Evolutionary conservation across 352 stramenopile species (phyloP), one percentile per base, ranked within the genome.

Genomic region (Pythium graminicola): DNA sequence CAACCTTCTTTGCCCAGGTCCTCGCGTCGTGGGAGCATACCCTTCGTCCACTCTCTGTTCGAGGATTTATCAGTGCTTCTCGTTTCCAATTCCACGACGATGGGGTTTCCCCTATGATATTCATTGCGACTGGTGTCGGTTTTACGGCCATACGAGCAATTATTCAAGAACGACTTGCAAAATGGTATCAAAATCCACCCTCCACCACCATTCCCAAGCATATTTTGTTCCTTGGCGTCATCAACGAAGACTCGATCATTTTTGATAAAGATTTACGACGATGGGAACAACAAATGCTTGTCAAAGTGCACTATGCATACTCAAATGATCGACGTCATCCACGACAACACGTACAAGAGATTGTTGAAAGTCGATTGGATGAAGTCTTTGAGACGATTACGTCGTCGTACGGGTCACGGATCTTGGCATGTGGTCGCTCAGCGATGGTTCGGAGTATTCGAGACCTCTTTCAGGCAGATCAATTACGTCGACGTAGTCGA

Each of bases 101-200:
- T 50, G 10, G 67, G 0, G 47, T 72, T 13, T 77, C 62, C 17
- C 94, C 96, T 2, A 82, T 98, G 51, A 77, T 98, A 11, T 63
- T 85, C 50, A 93, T 98, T 51, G 86, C 89, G 28, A 93, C 88
- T 19, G 94, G 93, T 20, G 97, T 93, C 5, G 93, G 95, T 9
- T 79, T 99, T 27, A 92, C 91, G 23, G 89, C 94, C 69, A 70
- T 72, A 60, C 87, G 63, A 36, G 66, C 60, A 20, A 45, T 78
- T 3, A 55, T 81, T 1, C 49, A 67, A 33, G 60, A 78, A n/a
- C 65, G 71, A 35, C 58, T 62, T 19, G 46, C 42, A 17, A 40
- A 53, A 10, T 44, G 36, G 45, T 39, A 35, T 4, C 23, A 47
- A 11, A 44, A 40, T 23, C 40, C 51, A 33, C 11, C 9, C 2